These are phyloP conservation scores for Tolypocladium tropicale DNA, from an alignment of 2,329 filamentous ascomycete species.

Conservation along the genomic window DNA sequence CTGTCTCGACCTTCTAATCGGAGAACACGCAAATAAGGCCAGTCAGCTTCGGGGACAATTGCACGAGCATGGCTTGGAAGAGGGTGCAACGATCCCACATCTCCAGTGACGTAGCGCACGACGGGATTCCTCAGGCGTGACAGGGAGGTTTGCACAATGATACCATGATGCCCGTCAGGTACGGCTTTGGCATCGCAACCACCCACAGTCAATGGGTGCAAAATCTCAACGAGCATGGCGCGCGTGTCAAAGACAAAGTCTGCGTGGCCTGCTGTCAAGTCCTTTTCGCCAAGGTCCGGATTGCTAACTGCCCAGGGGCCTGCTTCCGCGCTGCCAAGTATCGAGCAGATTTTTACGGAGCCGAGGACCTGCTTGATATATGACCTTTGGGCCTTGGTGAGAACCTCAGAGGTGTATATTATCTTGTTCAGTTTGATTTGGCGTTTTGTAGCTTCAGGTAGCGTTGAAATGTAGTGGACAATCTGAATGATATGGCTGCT, in stretches of 20 bases:
- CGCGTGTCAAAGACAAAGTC: conserved; percentile 30
- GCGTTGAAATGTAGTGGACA: conserved; percentile 21
- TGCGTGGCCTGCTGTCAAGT: conserved; percentile 4
- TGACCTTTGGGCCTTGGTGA: conserved; percentile 20
- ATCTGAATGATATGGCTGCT: conserved; percentile 26
- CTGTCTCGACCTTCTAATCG: conserved; percentile 29
- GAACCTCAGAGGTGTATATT: conserved; percentile 32
- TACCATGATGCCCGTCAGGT: conserved; percentile 21
- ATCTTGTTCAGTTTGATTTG: conserved; percentile 26
- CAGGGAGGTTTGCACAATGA: conserved; percentile 31
- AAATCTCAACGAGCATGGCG: conserved; percentile 24
- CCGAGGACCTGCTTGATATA: conserved; percentile 20
- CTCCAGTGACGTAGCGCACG: conserved; percentile 31
- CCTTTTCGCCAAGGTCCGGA: conserved; percentile 15
- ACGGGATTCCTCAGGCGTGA: conserved; percentile 30
- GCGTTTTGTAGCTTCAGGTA: conserved; percentile 9
- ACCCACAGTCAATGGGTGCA: conserved; percentile 13
- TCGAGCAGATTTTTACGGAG: conserved; percentile 23
- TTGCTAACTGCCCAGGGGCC: conserved; percentile 26
- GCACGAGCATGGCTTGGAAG: conserved; percentile 12
- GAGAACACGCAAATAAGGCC: conserved; percentile 19
- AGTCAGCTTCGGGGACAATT: conserved; percentile 10
- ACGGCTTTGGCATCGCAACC: conserved; percentile 6
- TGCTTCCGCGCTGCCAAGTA: conserved; percentile 31
- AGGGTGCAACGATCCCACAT: conserved; percentile 28